These are phyloP conservation scores for Termitomyces bulborhizus DNA, from an alignment of 768 basidiomycete species.

Conservation along the genomic window DNA sequence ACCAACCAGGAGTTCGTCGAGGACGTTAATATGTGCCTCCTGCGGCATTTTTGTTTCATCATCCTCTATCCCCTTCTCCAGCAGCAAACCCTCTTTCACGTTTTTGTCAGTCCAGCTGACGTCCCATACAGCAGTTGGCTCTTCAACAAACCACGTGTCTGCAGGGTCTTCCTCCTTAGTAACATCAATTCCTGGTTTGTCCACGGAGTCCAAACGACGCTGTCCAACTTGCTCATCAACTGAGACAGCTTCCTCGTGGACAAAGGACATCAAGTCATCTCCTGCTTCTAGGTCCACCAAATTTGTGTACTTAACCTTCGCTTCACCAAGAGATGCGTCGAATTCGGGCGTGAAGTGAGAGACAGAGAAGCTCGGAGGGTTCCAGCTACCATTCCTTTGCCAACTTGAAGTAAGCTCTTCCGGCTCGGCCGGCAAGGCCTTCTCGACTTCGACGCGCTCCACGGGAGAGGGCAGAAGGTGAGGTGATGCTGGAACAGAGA, in stretches of 20 bases:
- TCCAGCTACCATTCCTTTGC: conserved; percentile 12
- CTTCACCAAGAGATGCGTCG: not conserved
- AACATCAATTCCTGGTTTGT: not conserved
- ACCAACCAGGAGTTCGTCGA: conserved; percentile 4
- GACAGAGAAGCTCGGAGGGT: not conserved
- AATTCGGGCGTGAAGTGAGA: not conserved
- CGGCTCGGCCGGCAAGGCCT: not conserved
- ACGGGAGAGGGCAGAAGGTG: not conserved
- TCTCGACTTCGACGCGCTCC: not conserved
- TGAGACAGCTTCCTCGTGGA: not conserved
- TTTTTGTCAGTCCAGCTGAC: conserved; percentile 5
- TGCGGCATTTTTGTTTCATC: not conserved
- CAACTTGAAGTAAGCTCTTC: conserved; percentile 3
- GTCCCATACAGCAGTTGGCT: conserved; percentile 13
- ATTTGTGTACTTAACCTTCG: not conserved
- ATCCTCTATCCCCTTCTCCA: not conserved
- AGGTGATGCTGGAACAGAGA: not conserved
- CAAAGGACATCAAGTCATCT: not conserved
- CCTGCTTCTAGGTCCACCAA: not conserved
- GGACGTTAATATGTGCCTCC: not conserved
- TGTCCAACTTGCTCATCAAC: not conserved
- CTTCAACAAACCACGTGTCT: conserved; percentile 16
- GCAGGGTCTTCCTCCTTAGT: conserved; percentile 9
- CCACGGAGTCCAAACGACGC: not conserved
- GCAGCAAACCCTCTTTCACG: conserved; percentile 1